Evolutionary conservation across 116 monocot species (phyloP), one percentile per base, ranked within the genome.

Genomic region (Trichopus zeylanicus): DNA sequence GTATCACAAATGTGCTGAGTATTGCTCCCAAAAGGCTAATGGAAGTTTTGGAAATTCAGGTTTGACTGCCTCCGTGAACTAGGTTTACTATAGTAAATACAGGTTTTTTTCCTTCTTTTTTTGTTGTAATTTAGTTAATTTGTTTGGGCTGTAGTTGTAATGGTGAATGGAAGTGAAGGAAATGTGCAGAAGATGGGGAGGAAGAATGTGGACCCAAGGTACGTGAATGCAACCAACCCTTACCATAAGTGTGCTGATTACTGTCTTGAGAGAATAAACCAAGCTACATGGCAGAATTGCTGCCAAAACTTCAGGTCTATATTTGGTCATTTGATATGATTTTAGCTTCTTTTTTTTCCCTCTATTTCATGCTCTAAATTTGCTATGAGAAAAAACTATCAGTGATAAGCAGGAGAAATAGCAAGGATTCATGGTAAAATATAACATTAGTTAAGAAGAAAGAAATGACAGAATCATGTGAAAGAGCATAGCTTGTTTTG

Each of bases 231-330:
- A 25, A 20, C 5, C 51, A 51, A 51, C 22, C 51, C 51, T 22
- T 51, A 19, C 21, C 51, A 51, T 51, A 51, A 20, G 22, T 51
- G 23, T 51, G 51, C 51, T 21, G 51, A 51, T 51, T 51, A 51
- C 21, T 51, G 51, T 12, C 55, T 29, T 42, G 18, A 18, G 42
- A 18, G 42, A 9, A 42, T 42, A 42, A 42, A 42, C 42, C 42
- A 42, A 42, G 16, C 42, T 13, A 4, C n/a, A 16, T 42, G n/a
- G 42, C n/a, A 15, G 42, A 42, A 16, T 1, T n/a, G 13, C n/a
- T 13, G n/a, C 13, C 18, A 13, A 42, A 13, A 42, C 13, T 42
- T 42, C 42, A 42, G 42, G 42, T 42, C n/a, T 42, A n/a, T 13
- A 13, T 42, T 42, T n/a, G n/a, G n/a, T n/a, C n/a, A n/a, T n/a